phyloP scores from a whole-genome alignment of 1,139 yeast genomes.

The Kazachstania sp. region DNA sequence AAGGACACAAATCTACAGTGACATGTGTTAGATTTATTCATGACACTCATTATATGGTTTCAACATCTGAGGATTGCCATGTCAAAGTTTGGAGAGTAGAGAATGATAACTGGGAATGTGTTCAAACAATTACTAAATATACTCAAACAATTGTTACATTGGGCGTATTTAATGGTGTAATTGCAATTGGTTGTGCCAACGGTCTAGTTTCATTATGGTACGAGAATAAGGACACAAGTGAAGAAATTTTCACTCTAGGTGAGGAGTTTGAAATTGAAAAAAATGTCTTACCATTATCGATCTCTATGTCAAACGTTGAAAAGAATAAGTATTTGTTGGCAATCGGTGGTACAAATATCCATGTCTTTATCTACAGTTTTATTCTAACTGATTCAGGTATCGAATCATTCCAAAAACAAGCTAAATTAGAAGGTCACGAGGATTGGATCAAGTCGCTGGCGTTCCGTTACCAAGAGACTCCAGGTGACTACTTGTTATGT shows the following conservation, averaged over 20 bases:
- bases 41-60: slow-evolving; percentile 39
- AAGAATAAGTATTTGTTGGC: slow-evolving; percentile 46
- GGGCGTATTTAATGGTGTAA: slow-evolving; percentile 30
- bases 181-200: slow-evolving; percentile 60
- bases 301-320: slow-evolving; percentile 44
- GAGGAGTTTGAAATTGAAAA: slow-evolving; percentile 36
- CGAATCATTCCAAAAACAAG: slow-evolving; percentile 34
- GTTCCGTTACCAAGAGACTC: slow-evolving; percentile 41
- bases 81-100: slow-evolving; percentile 52
- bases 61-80: slow-evolving; percentile 58
- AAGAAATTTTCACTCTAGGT: slow-evolving; percentile 26
- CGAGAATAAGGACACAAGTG: slow-evolving; percentile 8
- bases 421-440: slow-evolving; percentile 75
- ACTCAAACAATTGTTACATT: slow-evolving; percentile 44
- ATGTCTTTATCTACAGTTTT: slow-evolving; percentile 50
- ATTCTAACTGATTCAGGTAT: slow-evolving; percentile 18
- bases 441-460: slow-evolving; percentile 82
- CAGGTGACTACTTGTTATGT: slow-evolving; percentile 56
- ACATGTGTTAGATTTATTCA: slow-evolving; percentile 55
- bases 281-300: slow-evolving; percentile 58
- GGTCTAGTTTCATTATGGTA: slow-evolving; percentile 52
- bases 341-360: slow-evolving; percentile 69
- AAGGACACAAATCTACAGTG: slow-evolving; percentile 49
- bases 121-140: slow-evolving; percentile 37
- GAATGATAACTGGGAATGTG: slow-evolving; percentile 18